Evolutionary conservation across 2,329 filamentous ascomycete genomes (phyloP).

Genomic region (Xylariaceae sp.): DNA sequence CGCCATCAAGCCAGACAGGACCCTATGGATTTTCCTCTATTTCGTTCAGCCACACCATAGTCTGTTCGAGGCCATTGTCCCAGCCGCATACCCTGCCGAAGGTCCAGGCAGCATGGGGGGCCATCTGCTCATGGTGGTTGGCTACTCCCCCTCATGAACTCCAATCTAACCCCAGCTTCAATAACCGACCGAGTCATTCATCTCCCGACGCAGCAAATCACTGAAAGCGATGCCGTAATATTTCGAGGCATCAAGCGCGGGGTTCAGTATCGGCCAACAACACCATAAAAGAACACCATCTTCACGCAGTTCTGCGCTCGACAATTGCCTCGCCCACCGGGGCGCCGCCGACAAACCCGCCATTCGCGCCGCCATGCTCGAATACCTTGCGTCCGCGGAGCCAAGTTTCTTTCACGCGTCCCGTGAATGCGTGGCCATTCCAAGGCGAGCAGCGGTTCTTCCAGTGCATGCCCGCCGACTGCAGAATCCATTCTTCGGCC

Average conservation of each 20-base stretch:
- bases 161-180: too few species aligned
- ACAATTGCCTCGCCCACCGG: constrained; percentile 54
- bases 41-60: constrained; percentile 3
- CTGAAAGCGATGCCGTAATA: too few species aligned
- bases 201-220: too few species aligned
- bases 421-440: constrained; percentile 73
- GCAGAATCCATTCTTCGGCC: constrained; percentile 68
- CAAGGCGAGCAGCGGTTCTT: constrained; percentile 90
- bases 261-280: too few species aligned
- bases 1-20: constrained; percentile 6
- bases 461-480: constrained; percentile 81
- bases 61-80: neutral
- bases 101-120: neutral
- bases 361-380: constrained; percentile 51
- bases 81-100: neutral
- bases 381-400: constrained; percentile 74
- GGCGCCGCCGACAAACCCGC: constrained; percentile 44
- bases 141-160: too few species aligned
- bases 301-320: constrained; percentile 30
- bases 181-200: too few species aligned
- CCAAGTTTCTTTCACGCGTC: constrained; percentile 83
- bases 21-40: neutral
- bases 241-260: too few species aligned
- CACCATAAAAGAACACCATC: too few species aligned
- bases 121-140: neutral